Evolutionary conservation across 495 filamentous ascomycete genomes (phyloP).

Genomic region (Penicillium canescens): DNA sequence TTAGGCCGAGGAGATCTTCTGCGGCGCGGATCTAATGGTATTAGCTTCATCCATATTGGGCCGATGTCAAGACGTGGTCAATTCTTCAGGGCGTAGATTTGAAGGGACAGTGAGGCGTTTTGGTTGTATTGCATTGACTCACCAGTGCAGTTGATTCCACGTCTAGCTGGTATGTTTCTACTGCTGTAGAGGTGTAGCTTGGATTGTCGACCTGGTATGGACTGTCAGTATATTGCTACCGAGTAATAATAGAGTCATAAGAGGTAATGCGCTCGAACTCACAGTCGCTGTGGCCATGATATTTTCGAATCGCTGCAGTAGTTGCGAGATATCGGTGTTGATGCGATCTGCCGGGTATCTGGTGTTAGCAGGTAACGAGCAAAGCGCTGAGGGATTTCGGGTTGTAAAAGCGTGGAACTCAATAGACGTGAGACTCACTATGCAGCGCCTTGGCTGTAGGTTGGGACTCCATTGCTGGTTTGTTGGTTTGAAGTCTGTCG

Average conservation of each 20-base stretch:
- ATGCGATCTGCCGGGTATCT: constrained; percentile 46
- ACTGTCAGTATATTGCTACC: not conserved
- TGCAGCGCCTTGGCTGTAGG: constrained; percentile 40
- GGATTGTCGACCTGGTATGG: constrained; percentile 35
- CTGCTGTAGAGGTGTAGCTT: constrained; percentile 49
- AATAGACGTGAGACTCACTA: constrained; percentile 20
- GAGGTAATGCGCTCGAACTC: constrained; percentile 6
- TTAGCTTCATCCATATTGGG: not conserved
- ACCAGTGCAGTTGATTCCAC: constrained; percentile 66
- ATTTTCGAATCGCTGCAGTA: constrained; percentile 62
- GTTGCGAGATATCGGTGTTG: constrained; percentile 51
- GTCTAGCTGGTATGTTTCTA: constrained; percentile 61
- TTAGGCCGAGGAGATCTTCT: constrained; percentile 65
- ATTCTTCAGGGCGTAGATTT: not conserved
- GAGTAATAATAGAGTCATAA: not conserved
- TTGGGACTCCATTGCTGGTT: constrained; percentile 36
- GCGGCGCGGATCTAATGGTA: constrained; percentile 57
- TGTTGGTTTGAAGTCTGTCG: not conserved
- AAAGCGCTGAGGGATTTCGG: too few relatives aligned
- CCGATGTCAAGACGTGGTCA: not conserved
- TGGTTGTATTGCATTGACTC: constrained; percentile 6
- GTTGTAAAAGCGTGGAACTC: too few relatives aligned
- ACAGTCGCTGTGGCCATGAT: constrained; percentile 60
- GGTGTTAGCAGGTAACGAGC: constrained; percentile 10
- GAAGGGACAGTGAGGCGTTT: not conserved